Evolutionary conservation across 2,329 filamentous ascomycete genomes (phyloP).

Genomic region (Colletotrichum abscissum): DNA sequence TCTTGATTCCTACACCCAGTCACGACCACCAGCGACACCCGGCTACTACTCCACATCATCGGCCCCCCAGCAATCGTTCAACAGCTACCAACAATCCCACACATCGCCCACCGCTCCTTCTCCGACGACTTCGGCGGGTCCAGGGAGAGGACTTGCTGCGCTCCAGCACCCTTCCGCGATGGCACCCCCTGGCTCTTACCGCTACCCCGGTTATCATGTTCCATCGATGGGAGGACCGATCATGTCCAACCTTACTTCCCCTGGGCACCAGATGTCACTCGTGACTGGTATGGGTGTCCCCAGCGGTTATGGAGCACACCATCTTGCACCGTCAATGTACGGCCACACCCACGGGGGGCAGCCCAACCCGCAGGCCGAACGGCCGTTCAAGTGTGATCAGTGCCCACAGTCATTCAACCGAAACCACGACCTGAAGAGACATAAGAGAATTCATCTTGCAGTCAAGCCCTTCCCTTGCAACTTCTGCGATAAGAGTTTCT

Average conservation of each 20-base stretch:
- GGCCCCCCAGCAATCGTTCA: slow-evolving; percentile 58
- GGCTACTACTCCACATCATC: slow-evolving; percentile 69
- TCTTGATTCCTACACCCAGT: slow-evolving; percentile 63
- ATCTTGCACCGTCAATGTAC: slow-evolving; percentile 68
- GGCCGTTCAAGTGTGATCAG: slow-evolving; percentile 93
- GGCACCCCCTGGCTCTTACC: slow-evolving; percentile 59
- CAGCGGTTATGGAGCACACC: slow-evolving; percentile 67
- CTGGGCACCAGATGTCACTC: slow-evolving; percentile 77
- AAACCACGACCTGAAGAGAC: slow-evolving; percentile 95
- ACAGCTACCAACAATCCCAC: slow-evolving; percentile 49
- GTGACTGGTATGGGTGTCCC: slow-evolving; percentile 68
- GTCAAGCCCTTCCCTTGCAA: slow-evolving; percentile 96
- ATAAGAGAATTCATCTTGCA: slow-evolving; percentile 93
- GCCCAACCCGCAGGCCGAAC: slow-evolving; percentile 70
- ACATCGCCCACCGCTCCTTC: slow-evolving; percentile 61
- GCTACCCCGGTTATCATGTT: slow-evolving; percentile 29
- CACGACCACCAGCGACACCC: slow-evolving; percentile 67
- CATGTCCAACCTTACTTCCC: slow-evolving; percentile 82
- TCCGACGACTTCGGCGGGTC: slow-evolving; percentile 49
- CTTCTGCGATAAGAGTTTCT: slow-evolving; percentile 96
- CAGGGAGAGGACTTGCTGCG: slow-evolving; percentile 52
- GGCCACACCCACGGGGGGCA: slow-evolving; percentile 61
- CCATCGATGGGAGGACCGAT: slow-evolving; percentile 70
- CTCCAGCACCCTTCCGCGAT: slow-evolving; percentile 42
- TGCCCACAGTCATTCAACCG: slow-evolving; percentile 95